Evolutionary conservation across 202 grass and related monocot species (phyloP).

Genomic region (Cymbopogon flexuosus): DNA sequence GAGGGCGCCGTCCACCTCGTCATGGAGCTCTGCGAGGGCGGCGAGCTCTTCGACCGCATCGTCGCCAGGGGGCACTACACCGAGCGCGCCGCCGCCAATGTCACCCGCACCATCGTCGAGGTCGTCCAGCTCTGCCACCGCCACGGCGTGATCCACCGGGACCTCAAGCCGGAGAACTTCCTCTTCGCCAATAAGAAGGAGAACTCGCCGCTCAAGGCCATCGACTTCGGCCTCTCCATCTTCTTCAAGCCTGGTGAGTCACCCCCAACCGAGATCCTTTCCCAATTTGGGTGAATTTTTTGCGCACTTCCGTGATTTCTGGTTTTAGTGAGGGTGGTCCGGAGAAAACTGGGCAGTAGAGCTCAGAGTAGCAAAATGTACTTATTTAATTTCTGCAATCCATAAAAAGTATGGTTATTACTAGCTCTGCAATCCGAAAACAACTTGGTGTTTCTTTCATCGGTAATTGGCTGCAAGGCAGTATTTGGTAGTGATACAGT

Average conservation of each 20-base stretch:
- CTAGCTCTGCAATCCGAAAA: neutral
- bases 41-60: slow-evolving; percentile 97
- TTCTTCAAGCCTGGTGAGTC: slow-evolving; percentile 82
- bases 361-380: slow-evolving; percentile 4
- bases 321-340: slow-evolving; percentile 4
- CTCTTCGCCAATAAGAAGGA: slow-evolving; percentile 97
- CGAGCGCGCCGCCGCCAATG: slow-evolving; percentile 79
- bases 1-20: slow-evolving; percentile 91
- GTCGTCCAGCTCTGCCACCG: slow-evolving; percentile 97
- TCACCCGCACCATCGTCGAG: slow-evolving; percentile 84
- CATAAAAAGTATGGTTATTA: neutral
- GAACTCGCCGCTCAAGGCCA: slow-evolving; percentile 95
- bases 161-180: slow-evolving; percentile 98
- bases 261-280: slow-evolving; percentile 27
- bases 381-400: neutral
- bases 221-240: slow-evolving; percentile 95
- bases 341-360: neutral
- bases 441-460: neutral
- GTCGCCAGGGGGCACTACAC: slow-evolving; percentile 92
- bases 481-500: neutral
- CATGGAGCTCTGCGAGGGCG: slow-evolving; percentile 99
- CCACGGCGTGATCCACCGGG: slow-evolving; percentile 93
- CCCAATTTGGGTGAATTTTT: slow-evolving; percentile 30
- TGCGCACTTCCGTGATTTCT: slow-evolving; percentile 14
- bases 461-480: neutral